Percentiles rank a stretch among this genome's conserved stretches.
phyloP scores from a whole-genome alignment of 2,329 filamentous ascomycete species.

The Fusarium praegraminearum region DNA sequence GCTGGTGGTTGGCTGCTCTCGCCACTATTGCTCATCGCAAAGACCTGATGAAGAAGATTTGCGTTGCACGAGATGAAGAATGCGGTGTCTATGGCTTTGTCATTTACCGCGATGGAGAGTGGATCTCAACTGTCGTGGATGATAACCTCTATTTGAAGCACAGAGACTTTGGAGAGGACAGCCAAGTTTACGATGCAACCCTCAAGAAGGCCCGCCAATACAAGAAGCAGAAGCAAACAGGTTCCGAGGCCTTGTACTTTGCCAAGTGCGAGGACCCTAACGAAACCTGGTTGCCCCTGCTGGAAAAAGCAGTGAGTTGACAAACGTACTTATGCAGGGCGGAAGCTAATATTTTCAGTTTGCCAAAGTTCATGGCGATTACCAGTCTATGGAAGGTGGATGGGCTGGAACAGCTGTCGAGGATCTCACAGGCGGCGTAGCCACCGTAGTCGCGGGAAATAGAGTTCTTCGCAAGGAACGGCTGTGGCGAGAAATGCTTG shows the following conservation, averaged over 20 bases:
- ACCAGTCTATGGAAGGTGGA: conserved; percentile 74
- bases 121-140: conserved; percentile 78
- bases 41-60: conserved; percentile 74
- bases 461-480: conserved; percentile 74
- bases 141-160: conserved; percentile 65
- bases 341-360: conserved; percentile 55
- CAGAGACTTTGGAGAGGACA: conserved; percentile 57
- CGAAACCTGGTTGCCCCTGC: conserved; percentile 79
- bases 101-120: conserved; percentile 77
- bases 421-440: conserved; percentile 67
- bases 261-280: conserved; percentile 75
- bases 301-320: conserved; percentile 72
- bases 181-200: conserved; percentile 54
- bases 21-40: conserved; percentile 75
- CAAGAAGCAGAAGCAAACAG: conserved; percentile 72
- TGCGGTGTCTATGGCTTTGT: conserved; percentile 80
- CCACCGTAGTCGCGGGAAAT: conserved; percentile 65
- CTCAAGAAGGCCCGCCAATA: conserved; percentile 70
- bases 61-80: conserved; percentile 74
- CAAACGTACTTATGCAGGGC: accelerated
- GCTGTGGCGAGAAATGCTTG: conserved; percentile 77
- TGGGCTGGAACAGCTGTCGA: conserved; percentile 67
- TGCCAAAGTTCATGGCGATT: conserved; percentile 82
- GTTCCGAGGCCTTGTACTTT: conserved; percentile 77
- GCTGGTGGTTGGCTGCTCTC: conserved; percentile 78